Evolutionary conservation across 768 basidiomycete species (phyloP).

Genomic region (Tulasnella sp.): DNA sequence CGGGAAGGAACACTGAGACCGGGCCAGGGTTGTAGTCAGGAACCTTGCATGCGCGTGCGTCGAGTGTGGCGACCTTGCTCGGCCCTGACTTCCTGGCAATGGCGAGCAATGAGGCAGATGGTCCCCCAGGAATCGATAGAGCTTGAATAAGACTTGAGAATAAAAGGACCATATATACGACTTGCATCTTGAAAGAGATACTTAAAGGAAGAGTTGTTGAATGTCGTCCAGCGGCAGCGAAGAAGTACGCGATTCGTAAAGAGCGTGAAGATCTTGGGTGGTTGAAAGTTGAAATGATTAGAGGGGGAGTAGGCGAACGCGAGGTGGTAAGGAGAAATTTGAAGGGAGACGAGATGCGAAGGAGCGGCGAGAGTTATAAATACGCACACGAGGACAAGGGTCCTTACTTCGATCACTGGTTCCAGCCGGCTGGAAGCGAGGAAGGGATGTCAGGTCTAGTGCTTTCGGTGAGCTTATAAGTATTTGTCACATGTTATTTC

Average conservation of each 20-base stretch:
- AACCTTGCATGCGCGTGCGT: not conserved
- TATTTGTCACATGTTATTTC: not conserved
- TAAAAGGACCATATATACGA: not conserved
- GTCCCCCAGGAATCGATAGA: not conserved
- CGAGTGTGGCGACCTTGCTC: not conserved
- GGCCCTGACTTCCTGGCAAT: not conserved
- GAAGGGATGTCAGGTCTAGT: not conserved
- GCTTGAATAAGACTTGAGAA: not conserved
- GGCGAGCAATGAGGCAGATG: not conserved
- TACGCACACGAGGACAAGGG: not conserved
- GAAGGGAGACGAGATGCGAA: not conserved
- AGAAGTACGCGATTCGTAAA: not conserved
- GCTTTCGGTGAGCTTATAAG: not conserved
- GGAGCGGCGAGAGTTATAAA: not conserved
- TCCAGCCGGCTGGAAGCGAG: too few relatives aligned
- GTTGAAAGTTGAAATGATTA: not conserved
- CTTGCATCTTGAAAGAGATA: not conserved
- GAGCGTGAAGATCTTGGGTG: not conserved
- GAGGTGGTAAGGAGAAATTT: not conserved
- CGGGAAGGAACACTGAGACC: not conserved
- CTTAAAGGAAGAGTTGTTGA: not conserved
- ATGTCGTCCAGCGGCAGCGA: not conserved
- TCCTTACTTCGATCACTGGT: not conserved
- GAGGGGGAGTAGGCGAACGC: not conserved
- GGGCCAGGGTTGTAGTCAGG: conserved; percentile 7